Evolutionary conservation across 805 yeast genomes (phyloP).

Genomic region (Ogataea methanolica): DNA sequence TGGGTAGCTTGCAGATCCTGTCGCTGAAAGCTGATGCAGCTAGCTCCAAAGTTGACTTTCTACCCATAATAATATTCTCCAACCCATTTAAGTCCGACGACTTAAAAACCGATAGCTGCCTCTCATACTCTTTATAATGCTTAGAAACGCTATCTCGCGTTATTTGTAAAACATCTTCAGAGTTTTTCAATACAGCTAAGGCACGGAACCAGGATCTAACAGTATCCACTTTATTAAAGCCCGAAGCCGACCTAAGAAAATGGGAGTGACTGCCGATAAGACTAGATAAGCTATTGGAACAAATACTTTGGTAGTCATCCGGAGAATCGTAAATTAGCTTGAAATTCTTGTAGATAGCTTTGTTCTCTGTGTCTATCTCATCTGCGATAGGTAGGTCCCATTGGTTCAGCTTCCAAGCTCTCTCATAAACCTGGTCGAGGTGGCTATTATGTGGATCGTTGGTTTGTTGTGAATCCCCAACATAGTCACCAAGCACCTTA

Average conservation of each 20-base stretch:
- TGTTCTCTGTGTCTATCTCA: constrained; percentile 34
- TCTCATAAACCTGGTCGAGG: constrained; percentile 39
- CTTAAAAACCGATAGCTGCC: constrained; percentile 34
- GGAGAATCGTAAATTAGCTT: constrained; percentile 41
- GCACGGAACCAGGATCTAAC: constrained; percentile 29
- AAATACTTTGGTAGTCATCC: constrained; percentile 6
- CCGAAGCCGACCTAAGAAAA: constrained; percentile 4
- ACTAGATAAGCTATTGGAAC: constrained; percentile 20
- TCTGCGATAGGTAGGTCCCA: constrained; percentile 68
- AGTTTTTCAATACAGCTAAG: constrained; percentile 26
- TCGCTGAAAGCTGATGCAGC: constrained; percentile 1
- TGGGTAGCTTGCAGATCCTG: constrained; percentile 8
- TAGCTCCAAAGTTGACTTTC: constrained; percentile 36
- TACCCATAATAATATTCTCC: constrained; percentile 41
- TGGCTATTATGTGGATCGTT: neutral
- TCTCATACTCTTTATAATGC: constrained; percentile 11
- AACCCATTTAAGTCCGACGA: constrained; percentile 30
- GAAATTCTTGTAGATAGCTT: constrained; percentile 47
- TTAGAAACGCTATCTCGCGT: constrained; percentile 6
- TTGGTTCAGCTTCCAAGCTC: constrained; percentile 71
- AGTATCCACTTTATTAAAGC: constrained; percentile 2
- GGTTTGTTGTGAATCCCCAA: constrained; percentile 2
- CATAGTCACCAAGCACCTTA: constrained; percentile 28
- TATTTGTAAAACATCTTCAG: constrained; percentile 14
- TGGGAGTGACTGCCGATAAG: constrained; percentile 8